Conservation (phyloP, 495 filamentous ascomycete genomes). For the Trichoderma gamsii region DNA sequence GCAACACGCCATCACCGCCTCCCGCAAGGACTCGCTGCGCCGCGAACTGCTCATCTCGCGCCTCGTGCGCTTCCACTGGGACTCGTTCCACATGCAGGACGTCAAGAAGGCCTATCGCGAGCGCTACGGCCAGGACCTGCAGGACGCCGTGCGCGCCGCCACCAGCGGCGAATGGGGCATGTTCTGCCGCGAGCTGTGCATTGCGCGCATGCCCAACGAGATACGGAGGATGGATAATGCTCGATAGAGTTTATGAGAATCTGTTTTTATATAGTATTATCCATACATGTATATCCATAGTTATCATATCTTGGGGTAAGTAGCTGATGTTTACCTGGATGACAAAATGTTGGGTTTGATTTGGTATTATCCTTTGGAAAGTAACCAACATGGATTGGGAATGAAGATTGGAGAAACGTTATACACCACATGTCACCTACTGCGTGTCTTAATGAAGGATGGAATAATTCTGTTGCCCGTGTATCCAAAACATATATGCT, state of each 20-base stretch:
- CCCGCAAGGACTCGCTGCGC: constrained; percentile 58
- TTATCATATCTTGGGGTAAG: too few species aligned
- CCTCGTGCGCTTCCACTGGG: constrained; percentile 80
- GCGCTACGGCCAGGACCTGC: constrained; percentile 64
- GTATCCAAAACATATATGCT: background rate
- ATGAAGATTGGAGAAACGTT: too few species aligned
- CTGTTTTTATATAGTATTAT: too few species aligned
- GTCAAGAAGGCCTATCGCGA: constrained; percentile 67
- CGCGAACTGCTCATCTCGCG: constrained; percentile 78
- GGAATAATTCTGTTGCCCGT: too few species aligned
- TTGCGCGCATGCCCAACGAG: constrained; percentile 49
- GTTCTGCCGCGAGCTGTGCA: constrained; percentile 47
- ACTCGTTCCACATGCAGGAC: constrained; percentile 62
- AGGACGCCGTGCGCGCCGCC: constrained; percentile 50
- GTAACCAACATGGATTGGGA: too few species aligned
- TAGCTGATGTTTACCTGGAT: too few species aligned
- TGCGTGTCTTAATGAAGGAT: too few species aligned
- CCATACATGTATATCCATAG: too few species aligned
- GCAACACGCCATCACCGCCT: constrained; percentile 72
- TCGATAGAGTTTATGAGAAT: background rate
- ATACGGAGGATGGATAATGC: constrained; percentile 40
- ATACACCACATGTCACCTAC: too few species aligned
- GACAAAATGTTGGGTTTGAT: too few species aligned
- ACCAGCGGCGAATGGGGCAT: constrained; percentile 47
- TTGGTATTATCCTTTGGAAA: too few species aligned